A percentile compares a stretch with the other conserved stretches of the same genome.
Conservation (phyloP, 2,329 filamentous ascomycete genomes). For the Chaetomiaceae sp. region DNA sequence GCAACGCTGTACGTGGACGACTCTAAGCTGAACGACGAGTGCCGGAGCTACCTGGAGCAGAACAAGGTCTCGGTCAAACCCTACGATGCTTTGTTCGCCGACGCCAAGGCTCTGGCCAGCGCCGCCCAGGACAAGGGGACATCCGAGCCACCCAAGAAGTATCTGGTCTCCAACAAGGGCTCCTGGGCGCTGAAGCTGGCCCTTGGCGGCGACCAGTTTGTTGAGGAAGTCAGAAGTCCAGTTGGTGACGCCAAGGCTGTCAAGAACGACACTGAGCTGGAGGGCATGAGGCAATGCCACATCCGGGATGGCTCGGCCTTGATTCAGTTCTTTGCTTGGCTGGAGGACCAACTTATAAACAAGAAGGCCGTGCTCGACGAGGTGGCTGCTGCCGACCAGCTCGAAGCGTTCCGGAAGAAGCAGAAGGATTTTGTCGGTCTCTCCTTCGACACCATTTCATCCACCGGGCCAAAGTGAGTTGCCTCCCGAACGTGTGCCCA, state of each 20-base stretch:
- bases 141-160: conserved; percentile 52
- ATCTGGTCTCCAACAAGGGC: conserved; percentile 78
- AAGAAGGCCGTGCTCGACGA: conserved; percentile 76
- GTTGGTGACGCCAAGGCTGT: conserved; percentile 88
- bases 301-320: conserved; percentile 88
- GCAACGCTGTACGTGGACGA: conserved; percentile 82
- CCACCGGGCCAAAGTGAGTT: conserved; percentile 70
- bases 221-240: conserved; percentile 83
- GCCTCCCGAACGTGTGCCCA: too few species aligned
- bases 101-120: conserved; percentile 60
- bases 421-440: conserved; percentile 77
- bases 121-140: conserved; percentile 29
- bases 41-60: conserved; percentile 62
- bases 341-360: conserved; percentile 78
- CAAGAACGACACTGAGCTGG: conserved; percentile 85
- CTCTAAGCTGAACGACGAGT: conserved; percentile 66
- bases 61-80: conserved; percentile 71
- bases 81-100: conserved; percentile 75
- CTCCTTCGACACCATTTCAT: conserved; percentile 94
- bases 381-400: conserved; percentile 84
- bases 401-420: conserved; percentile 68
- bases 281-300: conserved; percentile 92
- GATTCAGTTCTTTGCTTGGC: conserved; percentile 92
- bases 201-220: conserved; percentile 76
- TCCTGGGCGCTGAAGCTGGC: conserved; percentile 90